Conservation (phyloP, 2,329 filamentous ascomycete genomes). For the Hypocrella siamensis region DNA sequence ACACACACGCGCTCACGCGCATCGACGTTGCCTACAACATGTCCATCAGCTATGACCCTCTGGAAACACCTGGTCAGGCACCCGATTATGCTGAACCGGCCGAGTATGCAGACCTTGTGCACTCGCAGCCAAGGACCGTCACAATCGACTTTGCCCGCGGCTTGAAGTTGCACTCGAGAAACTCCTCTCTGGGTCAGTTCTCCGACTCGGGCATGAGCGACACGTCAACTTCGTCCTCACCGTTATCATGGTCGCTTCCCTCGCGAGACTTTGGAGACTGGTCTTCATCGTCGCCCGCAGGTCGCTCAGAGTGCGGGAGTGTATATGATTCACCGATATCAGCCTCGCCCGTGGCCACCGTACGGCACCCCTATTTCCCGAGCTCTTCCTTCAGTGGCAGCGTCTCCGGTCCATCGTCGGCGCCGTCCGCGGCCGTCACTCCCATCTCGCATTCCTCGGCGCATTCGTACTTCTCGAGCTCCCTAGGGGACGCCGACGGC, state of each 20-base stretch:
- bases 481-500: slow-evolving; percentile 6
- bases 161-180: background rate
- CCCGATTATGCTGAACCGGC: background rate
- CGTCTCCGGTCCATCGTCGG: slow-evolving; percentile 2
- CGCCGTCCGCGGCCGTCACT: slow-evolving; percentile 2
- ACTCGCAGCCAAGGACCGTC: background rate
- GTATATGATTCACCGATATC: no score
- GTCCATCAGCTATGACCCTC: background rate
- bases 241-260: no score
- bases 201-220: background rate
- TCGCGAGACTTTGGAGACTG: no score
- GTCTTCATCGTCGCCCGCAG: no score
- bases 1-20: no score
- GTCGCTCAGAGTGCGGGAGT: no score
- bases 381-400: background rate
- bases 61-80: background rate
- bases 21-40: background rate
- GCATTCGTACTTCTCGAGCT: slow-evolving; percentile 7
- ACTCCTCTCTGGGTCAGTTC: background rate
- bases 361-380: background rate
- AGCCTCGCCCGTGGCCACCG: no score
- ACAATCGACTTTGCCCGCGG: slow-evolving; percentile 1
- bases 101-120: background rate
- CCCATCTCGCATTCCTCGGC: no score
- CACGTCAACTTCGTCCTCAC: no score